Conservation (phyloP, 441 rosid species). For the Croton setiger region DNA sequence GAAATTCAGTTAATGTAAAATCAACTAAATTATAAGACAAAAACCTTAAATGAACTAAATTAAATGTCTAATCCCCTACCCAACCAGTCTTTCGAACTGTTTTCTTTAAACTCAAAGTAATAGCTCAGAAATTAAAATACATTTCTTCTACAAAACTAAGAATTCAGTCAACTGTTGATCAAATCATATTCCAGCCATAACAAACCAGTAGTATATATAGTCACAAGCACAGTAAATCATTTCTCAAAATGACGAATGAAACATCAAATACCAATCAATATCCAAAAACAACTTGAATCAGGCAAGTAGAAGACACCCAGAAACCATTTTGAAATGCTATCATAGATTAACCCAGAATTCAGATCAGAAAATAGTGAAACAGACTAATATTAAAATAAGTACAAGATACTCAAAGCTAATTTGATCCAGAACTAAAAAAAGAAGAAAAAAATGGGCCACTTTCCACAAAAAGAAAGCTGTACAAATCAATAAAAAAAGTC, state of each 20-base stretch:
- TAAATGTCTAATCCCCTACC: not conserved
- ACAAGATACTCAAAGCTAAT: constrained; percentile 12
- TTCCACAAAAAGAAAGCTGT: not conserved
- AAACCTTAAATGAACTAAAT: not conserved
- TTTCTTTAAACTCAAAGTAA: not conserved
- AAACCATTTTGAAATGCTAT: constrained; percentile 9
- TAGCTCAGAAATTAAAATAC: not conserved
- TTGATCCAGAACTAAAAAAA: not conserved
- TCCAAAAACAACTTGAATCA: constrained; percentile 10
- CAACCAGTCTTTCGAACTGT: not conserved
- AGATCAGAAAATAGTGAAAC: constrained; percentile 14
- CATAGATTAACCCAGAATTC: not conserved
- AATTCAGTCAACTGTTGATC: constrained; percentile 2
- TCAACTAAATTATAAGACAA: not conserved
- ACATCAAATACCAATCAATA: constrained; percentile 12
- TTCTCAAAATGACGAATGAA: not conserved
- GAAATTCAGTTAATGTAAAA: not conserved
- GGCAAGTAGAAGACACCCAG: constrained; percentile 6
- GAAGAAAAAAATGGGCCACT: not conserved
- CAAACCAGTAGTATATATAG: not conserved
- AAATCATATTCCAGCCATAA: constrained; percentile 6
- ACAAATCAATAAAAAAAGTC: constrained; percentile 5
- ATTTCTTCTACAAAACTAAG: not conserved
- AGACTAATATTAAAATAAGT: constrained; percentile 3
- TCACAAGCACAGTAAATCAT: not conserved